Conservation (phyloP, 2,329 filamentous ascomycete species). For the Pseudonectria buxi region DNA sequence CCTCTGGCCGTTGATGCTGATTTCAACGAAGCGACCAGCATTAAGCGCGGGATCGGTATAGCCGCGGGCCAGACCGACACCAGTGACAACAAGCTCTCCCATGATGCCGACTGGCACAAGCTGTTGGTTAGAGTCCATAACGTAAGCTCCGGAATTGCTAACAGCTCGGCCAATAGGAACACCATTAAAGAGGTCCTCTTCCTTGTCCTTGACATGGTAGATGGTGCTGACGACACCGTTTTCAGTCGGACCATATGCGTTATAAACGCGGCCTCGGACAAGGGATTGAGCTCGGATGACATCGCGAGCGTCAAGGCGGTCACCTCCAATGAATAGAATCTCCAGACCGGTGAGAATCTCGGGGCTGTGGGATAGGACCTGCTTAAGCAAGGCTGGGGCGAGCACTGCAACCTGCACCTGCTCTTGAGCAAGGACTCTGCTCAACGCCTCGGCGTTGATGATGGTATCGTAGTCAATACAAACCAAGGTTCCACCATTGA, state of each 20-base stretch:
- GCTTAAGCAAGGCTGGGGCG: conserved; percentile 1
- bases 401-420: conserved; percentile 29
- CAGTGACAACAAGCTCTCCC: conserved; percentile 13
- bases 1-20: conserved; percentile 2
- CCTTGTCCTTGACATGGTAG: conserved; percentile 2
- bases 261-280: conserved; percentile 1
- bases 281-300: neutral
- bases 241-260: conserved; percentile 16
- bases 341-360: conserved; percentile 28
- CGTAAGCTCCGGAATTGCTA: conserved; percentile 10
- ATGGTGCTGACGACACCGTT: conserved; percentile 12
- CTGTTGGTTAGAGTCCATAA: conserved; percentile 6
- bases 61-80: conserved; percentile 12
- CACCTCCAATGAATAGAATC: conserved; percentile 30
- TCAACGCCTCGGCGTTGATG: neutral
- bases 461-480: conserved; percentile 6
- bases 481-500: conserved; percentile 5
- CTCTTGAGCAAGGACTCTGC: conserved; percentile 16
- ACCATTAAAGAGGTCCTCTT: conserved; percentile 5
- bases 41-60: conserved; percentile 8
- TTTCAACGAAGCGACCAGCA: conserved; percentile 5
- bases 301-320: conserved; percentile 9
- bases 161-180: conserved; percentile 10
- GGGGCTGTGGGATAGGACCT: conserved; percentile 25
- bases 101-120: conserved; percentile 11